Evolutionary conservation across 2,329 filamentous ascomycete species (phyloP), one percentile per base, ranked within the genome.

Genomic region (Tolypocladium album): DNA sequence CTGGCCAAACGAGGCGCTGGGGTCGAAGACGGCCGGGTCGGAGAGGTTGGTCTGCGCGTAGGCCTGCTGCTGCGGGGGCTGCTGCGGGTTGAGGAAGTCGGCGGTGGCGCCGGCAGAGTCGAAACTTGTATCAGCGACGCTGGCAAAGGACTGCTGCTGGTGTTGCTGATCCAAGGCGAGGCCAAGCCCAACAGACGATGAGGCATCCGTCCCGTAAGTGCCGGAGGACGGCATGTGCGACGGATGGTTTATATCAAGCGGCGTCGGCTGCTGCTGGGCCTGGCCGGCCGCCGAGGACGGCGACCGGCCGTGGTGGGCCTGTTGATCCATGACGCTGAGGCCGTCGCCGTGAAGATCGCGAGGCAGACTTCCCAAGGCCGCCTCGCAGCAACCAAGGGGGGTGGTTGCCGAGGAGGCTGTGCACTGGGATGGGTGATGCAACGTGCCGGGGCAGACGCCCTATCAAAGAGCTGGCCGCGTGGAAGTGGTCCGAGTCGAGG

Each of bases 211-310:
- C 70, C 79, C 76, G 70, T 80, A 77, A 68, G 81, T 82, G 67
- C 78, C 78, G 73, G 82, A 82, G 70, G 84, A 84, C 67, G 85
- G 83, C 67, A 86, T 87, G 73, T 84, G 85, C 34, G 58, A 43
- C 66, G 77, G 82, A 72, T 85, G 84, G 72, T 82, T 88, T 87
- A 88, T 87, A 86, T 85, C 80, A 77, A 78, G 72, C 70, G 74
- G 75, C 69, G 82, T 79, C 66, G 80, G 80, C 69, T 82, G 53
- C 27, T 79, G 64, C 79, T 79, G 70, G 43, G 36, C 52, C 17
- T 61, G 63, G 55, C 57, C 60, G 56, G 60, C 43, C 40, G 78
- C 78, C 68, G 86, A 87, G 66, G 81, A 82, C 67, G 58, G 55
- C 58, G 85, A 87, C 70, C 84, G 84, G 70, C 83, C 83, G 71